phyloP scores from a whole-genome alignment of 1,284 basidiomycete genomes.

The Microbotryum violaceum region DNA sequence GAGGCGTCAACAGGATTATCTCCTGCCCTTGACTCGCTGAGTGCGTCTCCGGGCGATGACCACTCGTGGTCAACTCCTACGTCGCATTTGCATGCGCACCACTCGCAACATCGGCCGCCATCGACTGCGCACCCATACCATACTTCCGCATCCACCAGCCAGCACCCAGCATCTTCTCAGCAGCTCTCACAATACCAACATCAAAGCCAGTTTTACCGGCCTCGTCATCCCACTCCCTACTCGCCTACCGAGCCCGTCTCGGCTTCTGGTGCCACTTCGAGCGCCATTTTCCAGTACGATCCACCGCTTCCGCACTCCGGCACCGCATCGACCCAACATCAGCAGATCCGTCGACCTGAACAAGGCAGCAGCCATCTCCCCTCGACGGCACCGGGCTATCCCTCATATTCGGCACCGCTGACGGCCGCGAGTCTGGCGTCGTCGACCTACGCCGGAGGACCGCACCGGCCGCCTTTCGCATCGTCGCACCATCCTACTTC shows the following conservation, averaged over 20 bases:
- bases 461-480: too few species aligned
- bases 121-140: background rate
- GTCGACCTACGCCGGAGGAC: too few species aligned
- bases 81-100: background rate
- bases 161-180: background rate
- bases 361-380: too few species aligned
- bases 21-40: background rate
- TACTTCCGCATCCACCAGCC: background rate
- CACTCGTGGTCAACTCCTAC: background rate
- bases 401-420: too few species aligned
- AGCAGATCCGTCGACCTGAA: too few species aligned
- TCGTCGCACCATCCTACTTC: too few species aligned
- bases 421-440: too few species aligned
- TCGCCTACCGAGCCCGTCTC: background rate
- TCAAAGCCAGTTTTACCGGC: conserved; percentile 12
- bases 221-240: conserved; percentile 15
- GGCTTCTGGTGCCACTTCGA: background rate
- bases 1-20: background rate
- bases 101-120: background rate
- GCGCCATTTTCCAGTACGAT: conserved; percentile 19
- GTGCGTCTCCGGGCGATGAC: background rate
- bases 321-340: too few species aligned
- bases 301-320: conserved; percentile 7
- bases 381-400: too few species aligned
- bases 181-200: background rate